These are phyloP conservation scores for Fusarium illudens DNA, from an alignment of 2,329 filamentous ascomycete genomes.

Conservation along the genomic window DNA sequence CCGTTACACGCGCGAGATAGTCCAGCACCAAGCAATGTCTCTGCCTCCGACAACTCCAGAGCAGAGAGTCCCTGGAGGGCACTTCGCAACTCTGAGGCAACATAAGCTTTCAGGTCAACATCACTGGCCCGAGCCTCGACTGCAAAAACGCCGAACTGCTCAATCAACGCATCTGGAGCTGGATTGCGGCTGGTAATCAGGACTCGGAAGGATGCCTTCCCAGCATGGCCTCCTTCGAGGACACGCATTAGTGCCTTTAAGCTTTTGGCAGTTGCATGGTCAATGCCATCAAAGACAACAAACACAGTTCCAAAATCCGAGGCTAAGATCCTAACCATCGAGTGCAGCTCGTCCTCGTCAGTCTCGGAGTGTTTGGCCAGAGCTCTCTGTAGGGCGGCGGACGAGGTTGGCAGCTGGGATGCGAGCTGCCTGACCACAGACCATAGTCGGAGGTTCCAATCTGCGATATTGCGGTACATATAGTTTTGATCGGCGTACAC, in stretches of 20 bases:
- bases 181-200: not conserved
- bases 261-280: not conserved
- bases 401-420: not conserved
- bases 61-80: not conserved
- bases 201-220: not conserved
- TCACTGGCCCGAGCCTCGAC: not conserved
- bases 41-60: not conserved
- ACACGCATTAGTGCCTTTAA: not conserved
- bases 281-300: not conserved
- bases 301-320: not conserved
- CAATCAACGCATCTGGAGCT: not conserved
- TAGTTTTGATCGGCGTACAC: not conserved
- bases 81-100: not conserved
- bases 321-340: not conserved
- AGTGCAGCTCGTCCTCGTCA: not conserved
- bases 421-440: not conserved
- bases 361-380: too few species aligned
- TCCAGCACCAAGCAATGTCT: not conserved
- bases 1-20: not conserved
- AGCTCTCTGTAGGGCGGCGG: not conserved
- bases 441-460: not conserved
- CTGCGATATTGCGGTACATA: not conserved
- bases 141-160: not conserved
- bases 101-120: not conserved
- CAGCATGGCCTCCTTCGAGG: not conserved